These are phyloP conservation scores for Gnomoniopsis sp. DNA, from an alignment of 2,329 filamentous ascomycete genomes.

Conservation along the genomic window DNA sequence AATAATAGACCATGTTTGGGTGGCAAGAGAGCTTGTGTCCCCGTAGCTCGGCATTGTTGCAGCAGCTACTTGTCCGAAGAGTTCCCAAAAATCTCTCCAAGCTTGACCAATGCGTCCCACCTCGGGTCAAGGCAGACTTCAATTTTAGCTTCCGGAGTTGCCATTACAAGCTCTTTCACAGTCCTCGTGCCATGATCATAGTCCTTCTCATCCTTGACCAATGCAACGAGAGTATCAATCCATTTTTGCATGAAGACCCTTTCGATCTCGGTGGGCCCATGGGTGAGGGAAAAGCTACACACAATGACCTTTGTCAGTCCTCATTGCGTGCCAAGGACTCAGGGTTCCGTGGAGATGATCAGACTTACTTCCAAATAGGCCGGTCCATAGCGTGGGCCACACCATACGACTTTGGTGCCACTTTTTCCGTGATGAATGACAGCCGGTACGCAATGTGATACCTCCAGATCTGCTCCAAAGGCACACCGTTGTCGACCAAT, in stretches of 20 bases:
- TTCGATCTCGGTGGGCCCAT: conserved; percentile 34
- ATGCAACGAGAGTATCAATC: conserved; percentile 34
- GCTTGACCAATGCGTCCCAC: conserved; percentile 30
- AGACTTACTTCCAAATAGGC: conserved; percentile 39
- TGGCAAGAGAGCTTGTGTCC: too few relatives aligned
- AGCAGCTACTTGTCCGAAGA: background rate
- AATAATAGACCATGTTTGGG: too few relatives aligned
- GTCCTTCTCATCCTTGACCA: conserved; percentile 29
- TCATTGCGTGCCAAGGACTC: background rate
- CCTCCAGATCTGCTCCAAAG: conserved; percentile 34
- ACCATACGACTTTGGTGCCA: conserved; percentile 32
- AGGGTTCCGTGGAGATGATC: background rate
- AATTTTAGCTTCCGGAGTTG: conserved; percentile 30
- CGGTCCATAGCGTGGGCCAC: conserved; percentile 39
- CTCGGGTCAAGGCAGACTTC: conserved; percentile 31
- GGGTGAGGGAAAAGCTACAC: conserved; percentile 33
- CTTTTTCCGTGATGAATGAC: conserved; percentile 37
- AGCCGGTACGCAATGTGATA: conserved; percentile 39
- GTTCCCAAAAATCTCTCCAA: conserved; percentile 26
- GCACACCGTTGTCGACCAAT: conserved; percentile 30
- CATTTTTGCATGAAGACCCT: conserved; percentile 34
- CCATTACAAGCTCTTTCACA: conserved; percentile 33
- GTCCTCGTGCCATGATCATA: conserved; percentile 32
- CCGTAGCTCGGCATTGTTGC: too few relatives aligned
- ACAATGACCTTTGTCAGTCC: background rate